These are phyloP conservation scores for Leccinum griseonigrum DNA, from an alignment of 1,284 basidiomycete species.

Conservation along the genomic window DNA sequence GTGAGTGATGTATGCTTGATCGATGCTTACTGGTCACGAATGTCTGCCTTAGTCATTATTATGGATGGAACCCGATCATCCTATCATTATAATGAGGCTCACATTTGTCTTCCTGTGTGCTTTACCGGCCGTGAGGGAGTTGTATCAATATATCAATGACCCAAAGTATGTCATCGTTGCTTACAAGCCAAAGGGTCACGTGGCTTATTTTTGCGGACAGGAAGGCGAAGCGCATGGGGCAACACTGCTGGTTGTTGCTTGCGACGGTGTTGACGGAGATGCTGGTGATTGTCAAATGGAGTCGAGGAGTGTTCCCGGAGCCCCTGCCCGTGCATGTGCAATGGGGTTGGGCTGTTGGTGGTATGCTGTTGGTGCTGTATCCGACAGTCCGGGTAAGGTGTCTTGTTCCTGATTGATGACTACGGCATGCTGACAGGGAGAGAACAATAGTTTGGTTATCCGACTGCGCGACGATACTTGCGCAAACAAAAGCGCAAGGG, in stretches of 20 bases:
- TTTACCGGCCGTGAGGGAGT: conserved; percentile 75
- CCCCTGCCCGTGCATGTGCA: conserved; percentile 63
- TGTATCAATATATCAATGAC: conserved; percentile 77
- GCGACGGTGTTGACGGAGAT: conserved; percentile 79
- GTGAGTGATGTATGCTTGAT: conserved; percentile 34
- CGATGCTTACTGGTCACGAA: conserved; percentile 12
- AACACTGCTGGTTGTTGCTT: conserved; percentile 80
- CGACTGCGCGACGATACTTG: conserved; percentile 45
- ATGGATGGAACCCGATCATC: conserved; percentile 88
- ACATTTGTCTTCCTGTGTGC: conserved; percentile 78
- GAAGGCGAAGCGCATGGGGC: conserved; percentile 78
- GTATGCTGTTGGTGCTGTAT: conserved; percentile 60
- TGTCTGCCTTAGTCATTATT: conserved; percentile 53
- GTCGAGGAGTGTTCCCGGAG: conserved; percentile 63
- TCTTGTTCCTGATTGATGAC: not conserved
- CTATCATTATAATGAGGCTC: conserved; percentile 72
- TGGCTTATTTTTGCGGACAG: conserved; percentile 37
- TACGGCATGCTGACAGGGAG: conserved; percentile 5
- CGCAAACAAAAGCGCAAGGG: conserved; percentile 38
- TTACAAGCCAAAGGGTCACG: not conserved
- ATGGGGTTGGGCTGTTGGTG: conserved; percentile 62
- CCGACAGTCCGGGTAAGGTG: conserved; percentile 58
- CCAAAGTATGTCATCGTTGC: conserved; percentile 53
- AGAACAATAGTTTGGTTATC: conserved; percentile 49
- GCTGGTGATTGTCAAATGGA: conserved; percentile 75